Percentiles rank a stretch among this genome's conserved stretches.
Conservation (phyloP, 495 filamentous ascomycete species). For the Pyrenula aspistea region DNA sequence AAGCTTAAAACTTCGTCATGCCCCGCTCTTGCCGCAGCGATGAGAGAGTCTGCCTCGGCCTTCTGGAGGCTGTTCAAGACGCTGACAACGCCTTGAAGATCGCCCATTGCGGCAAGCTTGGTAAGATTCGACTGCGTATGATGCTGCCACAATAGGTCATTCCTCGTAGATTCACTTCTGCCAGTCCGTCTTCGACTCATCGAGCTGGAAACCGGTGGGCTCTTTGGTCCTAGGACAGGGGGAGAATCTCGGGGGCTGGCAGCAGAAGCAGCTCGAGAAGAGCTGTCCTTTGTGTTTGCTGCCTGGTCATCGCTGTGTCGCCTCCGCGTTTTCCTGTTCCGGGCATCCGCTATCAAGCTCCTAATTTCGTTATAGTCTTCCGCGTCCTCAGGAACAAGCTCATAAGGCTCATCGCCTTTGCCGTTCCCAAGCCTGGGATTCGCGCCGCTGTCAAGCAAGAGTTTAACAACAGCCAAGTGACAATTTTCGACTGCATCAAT, state of each 20-base stretch:
- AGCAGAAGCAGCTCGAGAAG: conserved; percentile 53
- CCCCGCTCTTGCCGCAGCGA: conserved; percentile 84
- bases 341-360: conserved; percentile 32
- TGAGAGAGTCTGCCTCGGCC: conserved; percentile 74
- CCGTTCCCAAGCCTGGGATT: conserved; percentile 81
- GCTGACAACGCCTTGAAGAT: conserved; percentile 64
- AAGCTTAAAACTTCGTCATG: conserved; percentile 79
- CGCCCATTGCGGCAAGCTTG: conserved; percentile 70
- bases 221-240: conserved; percentile 30
- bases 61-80: conserved; percentile 66
- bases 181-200: conserved; percentile 39
- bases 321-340: conserved; percentile 29
- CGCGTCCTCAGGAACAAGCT: conserved; percentile 58
- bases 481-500: conserved; percentile 95
- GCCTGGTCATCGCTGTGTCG: conserved; percentile 53
- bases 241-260: conserved; percentile 57
- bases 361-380: conserved; percentile 53
- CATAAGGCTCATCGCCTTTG: conserved; percentile 76
- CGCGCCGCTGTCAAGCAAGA: conserved; percentile 72
- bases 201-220: conserved; percentile 27
- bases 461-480: conserved; percentile 77
- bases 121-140: conserved; percentile 58
- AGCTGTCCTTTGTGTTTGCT: conserved; percentile 40
- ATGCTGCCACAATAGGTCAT: conserved; percentile 50
- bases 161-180: conserved; percentile 46